A percentile compares a stretch with the other conserved stretches of the same genome.
Conservation (phyloP, 2,329 filamentous ascomycete genomes). For the Incumbomyces lentus region DNA sequence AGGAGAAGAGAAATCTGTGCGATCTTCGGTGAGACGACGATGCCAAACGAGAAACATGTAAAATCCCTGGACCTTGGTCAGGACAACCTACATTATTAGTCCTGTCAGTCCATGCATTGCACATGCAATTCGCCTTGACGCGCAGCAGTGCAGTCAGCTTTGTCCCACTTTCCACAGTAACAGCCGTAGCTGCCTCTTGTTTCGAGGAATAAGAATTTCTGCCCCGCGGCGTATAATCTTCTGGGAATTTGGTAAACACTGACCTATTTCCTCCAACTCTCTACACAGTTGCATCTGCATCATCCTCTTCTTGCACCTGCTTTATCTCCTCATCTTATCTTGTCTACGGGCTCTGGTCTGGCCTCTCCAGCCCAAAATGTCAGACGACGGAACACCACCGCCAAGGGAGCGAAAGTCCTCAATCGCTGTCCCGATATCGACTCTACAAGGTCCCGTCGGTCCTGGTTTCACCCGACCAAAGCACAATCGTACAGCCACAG, state of each 20-base stretch:
- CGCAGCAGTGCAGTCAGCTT: too few species aligned
- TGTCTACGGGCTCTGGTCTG: background rate
- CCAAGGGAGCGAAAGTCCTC: slow-evolving; percentile 70
- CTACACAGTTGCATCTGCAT: too few species aligned
- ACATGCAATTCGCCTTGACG: too few species aligned
- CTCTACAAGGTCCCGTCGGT: slow-evolving; percentile 77
- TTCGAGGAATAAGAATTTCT: background rate
- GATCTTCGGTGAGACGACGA: too few species aligned
- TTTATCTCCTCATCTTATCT: background rate
- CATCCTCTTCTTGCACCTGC: background rate
- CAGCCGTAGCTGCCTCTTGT: too few species aligned
- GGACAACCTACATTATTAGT: too few species aligned
- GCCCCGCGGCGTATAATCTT: slow-evolving; percentile 4
- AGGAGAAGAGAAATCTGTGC: too few species aligned
- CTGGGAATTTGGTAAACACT: background rate
- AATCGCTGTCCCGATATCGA: slow-evolving; percentile 69
- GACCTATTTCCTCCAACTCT: background rate
- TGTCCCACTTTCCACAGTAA: too few species aligned
- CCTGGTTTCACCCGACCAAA: slow-evolving; percentile 83
- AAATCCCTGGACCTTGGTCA: too few species aligned
- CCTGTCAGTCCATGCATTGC: too few species aligned
- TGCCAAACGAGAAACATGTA: too few species aligned
- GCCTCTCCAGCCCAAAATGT: slow-evolving; percentile 10
- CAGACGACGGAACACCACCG: slow-evolving; percentile 21
- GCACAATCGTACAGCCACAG: slow-evolving; percentile 93